phyloP scores from a whole-genome alignment of 2,329 filamentous ascomycete genomes.

The Alternaria brassicicola region DNA sequence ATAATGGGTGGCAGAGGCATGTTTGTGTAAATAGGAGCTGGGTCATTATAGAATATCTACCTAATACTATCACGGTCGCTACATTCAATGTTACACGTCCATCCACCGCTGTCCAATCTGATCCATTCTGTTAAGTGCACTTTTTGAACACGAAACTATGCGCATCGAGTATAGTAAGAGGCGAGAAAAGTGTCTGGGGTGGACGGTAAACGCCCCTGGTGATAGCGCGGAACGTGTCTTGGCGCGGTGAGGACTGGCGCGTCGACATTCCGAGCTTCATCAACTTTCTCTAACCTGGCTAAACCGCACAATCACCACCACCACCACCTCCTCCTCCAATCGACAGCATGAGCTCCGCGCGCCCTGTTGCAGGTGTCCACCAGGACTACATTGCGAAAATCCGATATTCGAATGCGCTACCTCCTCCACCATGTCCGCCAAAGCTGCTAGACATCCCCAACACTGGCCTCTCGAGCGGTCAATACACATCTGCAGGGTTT shows the following conservation, averaged over 20 bases:
- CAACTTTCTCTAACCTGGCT: slow-evolving; percentile 35
- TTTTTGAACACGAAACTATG: not conserved
- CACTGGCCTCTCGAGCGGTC: slow-evolving; percentile 81
- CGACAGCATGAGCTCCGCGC: slow-evolving; percentile 32
- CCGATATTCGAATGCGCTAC: slow-evolving; percentile 93
- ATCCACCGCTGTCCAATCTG: not conserved
- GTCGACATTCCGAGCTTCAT: slow-evolving; percentile 28
- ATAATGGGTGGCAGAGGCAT: slow-evolving; percentile 36
- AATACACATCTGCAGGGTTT: slow-evolving; percentile 90
- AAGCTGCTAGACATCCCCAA: slow-evolving; percentile 98
- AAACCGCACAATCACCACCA: slow-evolving; percentile 15
- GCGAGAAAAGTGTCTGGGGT: not conserved
- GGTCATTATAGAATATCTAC: slow-evolving; percentile 29
- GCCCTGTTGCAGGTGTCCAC: slow-evolving; percentile 59
- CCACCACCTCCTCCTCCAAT: slow-evolving; percentile 15
- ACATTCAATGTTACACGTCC: not conserved
- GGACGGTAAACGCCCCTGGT: slow-evolving; percentile 1
- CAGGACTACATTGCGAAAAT: slow-evolving; percentile 98
- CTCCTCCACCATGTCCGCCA: slow-evolving; percentile 89
- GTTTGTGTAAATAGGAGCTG: slow-evolving; percentile 26
- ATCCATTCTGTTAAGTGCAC: not conserved
- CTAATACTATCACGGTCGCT: slow-evolving; percentile 42
- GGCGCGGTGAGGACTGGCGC: slow-evolving; percentile 30
- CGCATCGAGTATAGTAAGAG: too few species aligned
- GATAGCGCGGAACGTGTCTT: slow-evolving; percentile 18